Conservation (phyloP, 371 early-diverging fungal genomes). For the Mortierella sp. region DNA sequence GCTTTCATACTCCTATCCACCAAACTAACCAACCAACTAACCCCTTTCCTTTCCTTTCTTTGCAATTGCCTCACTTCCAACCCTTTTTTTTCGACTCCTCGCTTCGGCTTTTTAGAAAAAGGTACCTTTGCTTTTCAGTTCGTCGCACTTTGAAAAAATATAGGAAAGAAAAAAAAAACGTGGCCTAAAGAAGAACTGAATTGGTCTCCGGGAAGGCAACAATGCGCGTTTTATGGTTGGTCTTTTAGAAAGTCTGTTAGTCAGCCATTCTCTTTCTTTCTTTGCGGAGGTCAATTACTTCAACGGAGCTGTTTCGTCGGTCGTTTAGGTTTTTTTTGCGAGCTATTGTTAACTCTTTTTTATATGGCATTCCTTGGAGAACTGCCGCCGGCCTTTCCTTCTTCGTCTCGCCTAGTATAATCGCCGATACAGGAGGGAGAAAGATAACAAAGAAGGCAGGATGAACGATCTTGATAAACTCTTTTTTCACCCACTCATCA, state of each 20-base stretch:
- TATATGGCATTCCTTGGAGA: neutral
- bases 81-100: neutral
- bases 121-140: neutral
- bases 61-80: neutral
- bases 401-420: neutral
- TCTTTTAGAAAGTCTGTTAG: too few relatives aligned
- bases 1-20: conserved; percentile 7
- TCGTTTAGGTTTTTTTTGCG: neutral
- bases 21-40: too few relatives aligned
- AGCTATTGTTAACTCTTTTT: neutral
- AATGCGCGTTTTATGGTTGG: neutral
- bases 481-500: neutral
- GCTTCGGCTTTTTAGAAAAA: neutral
- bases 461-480: neutral
- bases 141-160: neutral
- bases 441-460: neutral
- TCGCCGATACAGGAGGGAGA: neutral
- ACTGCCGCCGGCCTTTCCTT: neutral
- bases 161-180: neutral
- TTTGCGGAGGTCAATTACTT: too few relatives aligned
- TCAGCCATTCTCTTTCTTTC: too few relatives aligned
- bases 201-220: neutral
- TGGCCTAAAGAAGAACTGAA: neutral
- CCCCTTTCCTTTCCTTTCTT: neutral
- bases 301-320: neutral